Conservation (phyloP, 2,329 filamentous ascomycete genomes). For the Cercospora citrullina region DNA sequence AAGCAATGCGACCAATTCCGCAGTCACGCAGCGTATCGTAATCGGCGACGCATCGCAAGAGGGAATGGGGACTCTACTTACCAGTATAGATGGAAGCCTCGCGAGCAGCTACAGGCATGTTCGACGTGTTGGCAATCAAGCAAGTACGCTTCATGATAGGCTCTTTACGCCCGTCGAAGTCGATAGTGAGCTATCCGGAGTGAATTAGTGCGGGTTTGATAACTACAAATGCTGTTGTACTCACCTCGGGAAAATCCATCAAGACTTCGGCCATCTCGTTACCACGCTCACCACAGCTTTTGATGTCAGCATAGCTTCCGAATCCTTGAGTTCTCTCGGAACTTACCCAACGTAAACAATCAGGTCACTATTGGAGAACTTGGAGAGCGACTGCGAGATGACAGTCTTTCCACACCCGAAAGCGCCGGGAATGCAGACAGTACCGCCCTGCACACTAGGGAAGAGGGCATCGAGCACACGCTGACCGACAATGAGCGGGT, state of each 20-base stretch:
- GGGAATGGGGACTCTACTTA: not conserved
- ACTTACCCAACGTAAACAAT: constrained; percentile 89
- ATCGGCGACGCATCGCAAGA: not conserved
- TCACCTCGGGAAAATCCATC: constrained; percentile 94
- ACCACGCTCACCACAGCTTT: constrained; percentile 77
- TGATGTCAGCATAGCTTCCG: not conserved
- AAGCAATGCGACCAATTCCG: not conserved
- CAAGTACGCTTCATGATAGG: constrained; percentile 99
- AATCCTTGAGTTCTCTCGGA: constrained; percentile 49
- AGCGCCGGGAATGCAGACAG: constrained; percentile 95
- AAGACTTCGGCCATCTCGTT: constrained; percentile 99
- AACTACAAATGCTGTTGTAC: constrained; percentile 7
- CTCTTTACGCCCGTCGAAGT: constrained; percentile 90
- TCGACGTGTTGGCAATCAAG: constrained; percentile 97
- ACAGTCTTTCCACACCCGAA: constrained; percentile 99
- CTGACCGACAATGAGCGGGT: constrained; percentile 94
- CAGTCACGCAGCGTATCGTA: not conserved
- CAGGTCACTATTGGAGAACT: constrained; percentile 99
- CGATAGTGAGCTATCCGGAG: constrained; percentile 71
- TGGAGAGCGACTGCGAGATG: constrained; percentile 97
- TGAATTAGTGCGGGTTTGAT: constrained; percentile 25
- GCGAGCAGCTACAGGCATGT: constrained; percentile 98
- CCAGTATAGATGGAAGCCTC: constrained; percentile 98
- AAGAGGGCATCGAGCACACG: constrained; percentile 95
- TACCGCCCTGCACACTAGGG: constrained; percentile 94